A percentile compares a stretch with the other conserved stretches of the same genome.
Evolutionary conservation across 805 yeast species (phyloP).

Genomic region (Metschnikowia orientalis): DNA sequence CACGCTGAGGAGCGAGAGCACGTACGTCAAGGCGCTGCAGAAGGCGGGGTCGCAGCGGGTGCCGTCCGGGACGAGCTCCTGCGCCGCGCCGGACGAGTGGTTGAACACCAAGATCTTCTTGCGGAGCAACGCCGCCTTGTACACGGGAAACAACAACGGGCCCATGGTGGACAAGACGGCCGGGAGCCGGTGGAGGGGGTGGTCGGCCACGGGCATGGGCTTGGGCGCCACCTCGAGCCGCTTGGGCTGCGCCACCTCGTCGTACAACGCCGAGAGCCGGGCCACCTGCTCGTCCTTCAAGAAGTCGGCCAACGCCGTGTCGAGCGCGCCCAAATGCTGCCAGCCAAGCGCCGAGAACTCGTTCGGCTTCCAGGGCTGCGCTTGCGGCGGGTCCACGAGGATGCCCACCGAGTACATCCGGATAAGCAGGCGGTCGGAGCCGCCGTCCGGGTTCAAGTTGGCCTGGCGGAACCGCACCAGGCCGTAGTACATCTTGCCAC

Average conservation of each 20-base stretch:
- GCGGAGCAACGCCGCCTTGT: constrained; percentile 59
- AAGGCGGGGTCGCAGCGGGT: constrained; percentile 12
- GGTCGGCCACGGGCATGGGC: constrained; percentile 22
- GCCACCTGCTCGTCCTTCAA: constrained; percentile 19
- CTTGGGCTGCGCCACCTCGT: constrained; percentile 16
- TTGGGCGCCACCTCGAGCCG: constrained; percentile 13
- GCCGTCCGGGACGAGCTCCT: constrained; percentile 10
- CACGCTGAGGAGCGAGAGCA: constrained; percentile 56
- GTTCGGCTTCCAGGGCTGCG: constrained; percentile 37
- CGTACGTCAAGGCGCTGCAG: constrained; percentile 48
- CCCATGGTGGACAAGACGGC: constrained; percentile 50
- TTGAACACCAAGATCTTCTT: constrained; percentile 43
- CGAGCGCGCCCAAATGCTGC: constrained; percentile 38
- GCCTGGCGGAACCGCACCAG: constrained; percentile 30
- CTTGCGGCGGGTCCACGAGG: constrained; percentile 42
- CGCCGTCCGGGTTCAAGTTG: constrained; percentile 11
- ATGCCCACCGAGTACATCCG: constrained; percentile 65
- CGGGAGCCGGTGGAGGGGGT: constrained; percentile 41
- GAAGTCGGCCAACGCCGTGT: constrained; percentile 23
- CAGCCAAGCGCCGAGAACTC: constrained; percentile 38
- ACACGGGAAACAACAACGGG: constrained; percentile 59
- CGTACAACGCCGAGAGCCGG: constrained; percentile 17
- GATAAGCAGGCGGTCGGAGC: constrained; percentile 32
- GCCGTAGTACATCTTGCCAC: constrained; percentile 30
- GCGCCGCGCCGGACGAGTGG: constrained; percentile 12